A percentile compares a stretch with the other conserved stretches of the same genome.
Evolutionary conservation across 768 basidiomycete species (phyloP).

Genomic region (Phanerochaete sordida): DNA sequence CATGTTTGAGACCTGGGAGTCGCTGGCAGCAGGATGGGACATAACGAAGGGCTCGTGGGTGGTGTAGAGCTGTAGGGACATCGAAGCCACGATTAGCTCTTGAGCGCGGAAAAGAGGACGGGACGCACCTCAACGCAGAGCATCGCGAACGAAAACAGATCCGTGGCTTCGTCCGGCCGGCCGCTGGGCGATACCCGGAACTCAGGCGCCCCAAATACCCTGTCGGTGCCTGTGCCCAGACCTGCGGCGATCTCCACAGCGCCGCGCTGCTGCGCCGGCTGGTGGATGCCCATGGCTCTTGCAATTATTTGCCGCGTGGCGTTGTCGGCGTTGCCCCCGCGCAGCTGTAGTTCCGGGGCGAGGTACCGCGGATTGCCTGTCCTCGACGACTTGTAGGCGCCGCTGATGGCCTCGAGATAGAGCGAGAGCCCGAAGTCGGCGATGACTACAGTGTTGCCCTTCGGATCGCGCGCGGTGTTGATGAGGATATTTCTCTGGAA

Average conservation of each 20-base stretch:
- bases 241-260: too few relatives aligned
- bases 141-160: neutral
- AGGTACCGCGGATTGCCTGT: neutral
- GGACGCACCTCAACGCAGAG: constrained; percentile 1
- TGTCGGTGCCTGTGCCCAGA: too few relatives aligned
- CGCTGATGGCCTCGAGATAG: neutral
- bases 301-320: neutral
- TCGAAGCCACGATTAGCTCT: too few relatives aligned
- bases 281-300: too few relatives aligned
- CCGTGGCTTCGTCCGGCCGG: neutral
- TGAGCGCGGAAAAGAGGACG: neutral
- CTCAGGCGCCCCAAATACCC: neutral
- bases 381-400: neutral
- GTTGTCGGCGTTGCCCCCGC: neutral
- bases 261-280: too few relatives aligned
- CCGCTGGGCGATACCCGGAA: neutral
- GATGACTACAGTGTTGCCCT: neutral
- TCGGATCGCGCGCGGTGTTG: neutral
- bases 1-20: neutral
- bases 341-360: neutral
- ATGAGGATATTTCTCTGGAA: neutral
- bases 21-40: neutral
- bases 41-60: neutral
- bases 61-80: neutral
- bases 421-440: constrained; percentile 3